Evolutionary conservation across 2,329 filamentous ascomycete genomes (phyloP).

Genomic region (Ceratocystis destructans): DNA sequence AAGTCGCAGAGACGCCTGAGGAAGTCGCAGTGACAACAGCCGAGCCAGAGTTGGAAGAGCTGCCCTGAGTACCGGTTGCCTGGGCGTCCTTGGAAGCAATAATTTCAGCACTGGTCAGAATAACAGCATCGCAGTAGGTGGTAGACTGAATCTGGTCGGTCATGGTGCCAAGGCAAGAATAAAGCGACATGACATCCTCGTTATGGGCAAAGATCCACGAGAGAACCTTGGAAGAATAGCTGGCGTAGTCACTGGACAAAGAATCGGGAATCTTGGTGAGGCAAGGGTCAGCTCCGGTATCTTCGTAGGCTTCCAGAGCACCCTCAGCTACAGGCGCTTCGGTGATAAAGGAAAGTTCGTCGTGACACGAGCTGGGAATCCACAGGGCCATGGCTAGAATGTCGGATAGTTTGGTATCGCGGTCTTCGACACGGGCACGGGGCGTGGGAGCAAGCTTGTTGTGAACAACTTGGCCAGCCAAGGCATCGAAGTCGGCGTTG

Average conservation of each 20-base stretch:
- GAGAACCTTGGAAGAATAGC: not conserved
- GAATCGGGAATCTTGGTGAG: not conserved
- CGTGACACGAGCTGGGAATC: not conserved
- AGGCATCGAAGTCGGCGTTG: not conserved
- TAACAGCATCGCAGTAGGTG: not conserved
- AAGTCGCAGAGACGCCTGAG: not conserved
- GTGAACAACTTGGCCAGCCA: not conserved
- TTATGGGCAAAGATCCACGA: not conserved
- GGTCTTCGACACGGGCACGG: not conserved
- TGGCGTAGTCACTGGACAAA: not conserved
- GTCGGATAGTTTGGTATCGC: not conserved
- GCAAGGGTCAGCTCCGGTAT: slow-evolving; percentile 1
- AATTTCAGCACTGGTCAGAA: not conserved
- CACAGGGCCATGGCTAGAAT: not conserved
- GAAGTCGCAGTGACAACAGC: not conserved
- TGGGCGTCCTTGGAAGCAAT: not conserved
- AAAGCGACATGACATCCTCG: not conserved
- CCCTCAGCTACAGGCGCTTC: not conserved
- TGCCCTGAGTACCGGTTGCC: not conserved
- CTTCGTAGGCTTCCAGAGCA: not conserved
- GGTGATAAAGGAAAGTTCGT: not conserved
- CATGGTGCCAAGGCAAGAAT: not conserved
- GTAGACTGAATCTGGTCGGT: not conserved
- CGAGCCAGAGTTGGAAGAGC: not conserved
- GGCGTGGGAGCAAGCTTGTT: not conserved